These are phyloP conservation scores for Blastobotrys indianensis DNA, from an alignment of 1,139 yeast genomes.

Conservation along the genomic window DNA sequence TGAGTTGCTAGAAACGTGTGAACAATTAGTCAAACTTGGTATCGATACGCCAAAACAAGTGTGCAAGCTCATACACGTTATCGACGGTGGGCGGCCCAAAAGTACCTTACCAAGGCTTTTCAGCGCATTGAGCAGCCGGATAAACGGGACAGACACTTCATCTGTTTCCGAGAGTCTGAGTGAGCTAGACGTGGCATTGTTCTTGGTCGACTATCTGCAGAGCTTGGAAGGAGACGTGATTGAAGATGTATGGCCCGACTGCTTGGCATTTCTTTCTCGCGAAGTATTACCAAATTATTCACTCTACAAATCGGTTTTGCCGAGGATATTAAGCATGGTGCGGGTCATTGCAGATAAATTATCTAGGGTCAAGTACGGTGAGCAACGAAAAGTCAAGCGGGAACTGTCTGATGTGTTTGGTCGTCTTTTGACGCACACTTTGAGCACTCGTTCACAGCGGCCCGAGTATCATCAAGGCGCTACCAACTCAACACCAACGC, in stretches of 20 bases:
- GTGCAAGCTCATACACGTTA: slow-evolving; percentile 59
- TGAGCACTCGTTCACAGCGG: slow-evolving; percentile 28
- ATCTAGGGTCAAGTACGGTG: slow-evolving; percentile 53
- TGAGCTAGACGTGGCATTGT: slow-evolving; percentile 42
- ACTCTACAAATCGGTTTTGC: slow-evolving; percentile 46
- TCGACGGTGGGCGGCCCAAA: slow-evolving; percentile 83
- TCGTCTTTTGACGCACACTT: slow-evolving; percentile 45
- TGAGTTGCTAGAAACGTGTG: slow-evolving; percentile 72
- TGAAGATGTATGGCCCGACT: slow-evolving; percentile 64
- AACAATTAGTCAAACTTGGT: slow-evolving; percentile 47
- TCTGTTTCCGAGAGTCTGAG: slow-evolving; percentile 41
- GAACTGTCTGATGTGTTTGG: slow-evolving; percentile 63
- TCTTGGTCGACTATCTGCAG: slow-evolving; percentile 53
- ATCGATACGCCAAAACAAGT: slow-evolving; percentile 20
- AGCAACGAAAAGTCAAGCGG: slow-evolving; percentile 52
- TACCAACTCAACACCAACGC: too few species aligned
- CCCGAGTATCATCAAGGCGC: background rate
- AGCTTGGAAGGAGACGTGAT: slow-evolving; percentile 70
- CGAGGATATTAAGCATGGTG: slow-evolving; percentile 48
- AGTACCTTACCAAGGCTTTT: slow-evolving; percentile 64
- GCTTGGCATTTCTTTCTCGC: slow-evolving; percentile 48
- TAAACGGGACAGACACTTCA: slow-evolving; percentile 37
- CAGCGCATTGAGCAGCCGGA: slow-evolving; percentile 46
- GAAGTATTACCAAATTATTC: slow-evolving; percentile 47
- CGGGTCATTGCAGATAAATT: slow-evolving; percentile 52